Evolutionary conservation across 2,329 filamentous ascomycete genomes (phyloP).

Genomic region (Cadophora malorum): DNA sequence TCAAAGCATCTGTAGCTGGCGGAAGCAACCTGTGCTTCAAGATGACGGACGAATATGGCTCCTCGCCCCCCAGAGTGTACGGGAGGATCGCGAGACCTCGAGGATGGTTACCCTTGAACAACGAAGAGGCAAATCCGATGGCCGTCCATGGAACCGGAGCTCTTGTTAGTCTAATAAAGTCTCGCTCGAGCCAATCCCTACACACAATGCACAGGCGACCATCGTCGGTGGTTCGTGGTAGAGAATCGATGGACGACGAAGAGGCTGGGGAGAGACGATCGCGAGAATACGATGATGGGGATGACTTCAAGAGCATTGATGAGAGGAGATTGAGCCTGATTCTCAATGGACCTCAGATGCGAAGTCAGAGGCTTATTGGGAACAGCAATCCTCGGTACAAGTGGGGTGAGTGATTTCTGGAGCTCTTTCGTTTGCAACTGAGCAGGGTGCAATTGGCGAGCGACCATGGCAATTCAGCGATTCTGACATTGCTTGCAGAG

Average conservation of each 20-base stretch:
- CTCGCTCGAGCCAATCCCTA: constrained; percentile 41
- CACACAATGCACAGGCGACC: constrained; percentile 30
- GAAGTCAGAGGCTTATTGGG: constrained; percentile 86
- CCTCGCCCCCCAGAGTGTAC: constrained; percentile 34
- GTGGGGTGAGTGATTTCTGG: constrained; percentile 66
- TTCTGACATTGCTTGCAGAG: constrained; percentile 53
- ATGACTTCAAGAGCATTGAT: constrained; percentile 47
- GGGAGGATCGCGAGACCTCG: constrained; percentile 36
- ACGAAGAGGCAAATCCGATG: constrained; percentile 42
- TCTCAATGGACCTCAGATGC: constrained; percentile 73
- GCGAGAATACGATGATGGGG: constrained; percentile 33
- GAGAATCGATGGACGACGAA: constrained; percentile 40
- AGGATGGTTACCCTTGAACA: constrained; percentile 40
- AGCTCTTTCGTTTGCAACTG: background rate
- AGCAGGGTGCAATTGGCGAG: background rate
- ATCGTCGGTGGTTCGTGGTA: constrained; percentile 31
- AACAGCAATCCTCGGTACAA: constrained; percentile 85
- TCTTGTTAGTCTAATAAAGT: constrained; percentile 42
- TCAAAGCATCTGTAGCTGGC: background rate
- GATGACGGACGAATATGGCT: constrained; percentile 24
- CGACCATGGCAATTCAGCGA: background rate
- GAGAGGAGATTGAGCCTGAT: constrained; percentile 65
- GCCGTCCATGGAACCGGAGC: constrained; percentile 43
- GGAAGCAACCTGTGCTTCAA: background rate
- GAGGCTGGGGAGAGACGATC: constrained; percentile 34